These are phyloP conservation scores for Aspergillus coremiiformis DNA, from an alignment of 495 filamentous ascomycete species.

Conservation along the genomic window DNA sequence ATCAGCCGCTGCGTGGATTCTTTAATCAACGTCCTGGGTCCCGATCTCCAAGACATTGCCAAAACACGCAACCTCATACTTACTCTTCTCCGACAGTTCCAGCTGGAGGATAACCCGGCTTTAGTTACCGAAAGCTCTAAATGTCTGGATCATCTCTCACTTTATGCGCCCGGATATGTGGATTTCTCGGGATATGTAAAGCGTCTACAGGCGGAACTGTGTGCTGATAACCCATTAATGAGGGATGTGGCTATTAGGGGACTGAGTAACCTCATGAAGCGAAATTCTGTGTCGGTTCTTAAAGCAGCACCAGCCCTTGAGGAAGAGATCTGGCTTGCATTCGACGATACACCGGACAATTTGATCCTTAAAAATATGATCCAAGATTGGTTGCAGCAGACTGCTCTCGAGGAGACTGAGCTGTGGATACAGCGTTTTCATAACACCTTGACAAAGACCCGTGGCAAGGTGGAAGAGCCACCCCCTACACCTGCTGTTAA, in stretches of 20 bases:
- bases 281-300: conserved; percentile 74
- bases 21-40: conserved; percentile 89
- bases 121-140: conserved; percentile 69
- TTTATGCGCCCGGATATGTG: conserved; percentile 85
- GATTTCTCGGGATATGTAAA: conserved; percentile 77
- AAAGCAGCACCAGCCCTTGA: conserved; percentile 68
- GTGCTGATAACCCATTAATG: conserved; percentile 56
- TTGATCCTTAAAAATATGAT: conserved; percentile 74
- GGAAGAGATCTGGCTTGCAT: conserved; percentile 82
- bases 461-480: conserved; percentile 48
- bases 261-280: conserved; percentile 89
- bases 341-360: conserved; percentile 69
- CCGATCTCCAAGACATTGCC: conserved; percentile 87
- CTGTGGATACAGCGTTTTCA: conserved; percentile 86
- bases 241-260: conserved; percentile 79
- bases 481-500: conserved; percentile 41
- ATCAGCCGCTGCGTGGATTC: conserved; percentile 89
- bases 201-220: conserved; percentile 67
- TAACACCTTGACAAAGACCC: conserved; percentile 79
- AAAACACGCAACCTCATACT: conserved; percentile 88
- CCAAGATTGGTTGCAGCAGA: conserved; percentile 85
- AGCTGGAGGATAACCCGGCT: conserved; percentile 65
- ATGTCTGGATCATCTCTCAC: conserved; percentile 83
- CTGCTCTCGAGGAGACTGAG: conserved; percentile 64
- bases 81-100: conserved; percentile 76